Conservation (phyloP, 768 basidiomycete species). For the Mycena filopes region DNA sequence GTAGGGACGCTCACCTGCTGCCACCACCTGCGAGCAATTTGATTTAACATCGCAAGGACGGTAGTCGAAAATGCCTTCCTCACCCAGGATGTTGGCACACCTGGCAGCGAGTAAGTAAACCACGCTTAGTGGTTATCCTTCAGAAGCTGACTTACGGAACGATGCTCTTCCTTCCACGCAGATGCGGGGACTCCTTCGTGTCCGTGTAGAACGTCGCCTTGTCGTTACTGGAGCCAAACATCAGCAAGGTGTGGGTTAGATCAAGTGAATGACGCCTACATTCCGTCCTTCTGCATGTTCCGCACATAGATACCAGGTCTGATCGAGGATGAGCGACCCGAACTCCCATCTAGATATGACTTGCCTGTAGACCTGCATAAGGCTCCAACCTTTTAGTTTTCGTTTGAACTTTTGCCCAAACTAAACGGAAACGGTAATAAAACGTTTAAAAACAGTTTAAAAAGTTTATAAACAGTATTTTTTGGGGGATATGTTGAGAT, state of each 20-base stretch:
- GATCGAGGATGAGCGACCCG: neutral
- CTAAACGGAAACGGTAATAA: too few relatives aligned
- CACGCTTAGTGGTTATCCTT: neutral
- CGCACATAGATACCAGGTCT: constrained; percentile 75
- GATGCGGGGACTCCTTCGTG: constrained; percentile 62
- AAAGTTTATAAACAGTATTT: too few relatives aligned
- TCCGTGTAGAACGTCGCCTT: constrained; percentile 81
- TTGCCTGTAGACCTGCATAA: constrained; percentile 60
- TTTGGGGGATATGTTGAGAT: too few relatives aligned
- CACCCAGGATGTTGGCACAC: constrained; percentile 73
- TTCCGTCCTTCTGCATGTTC: constrained; percentile 78
- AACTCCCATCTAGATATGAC: neutral
- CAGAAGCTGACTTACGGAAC: constrained; percentile 63
- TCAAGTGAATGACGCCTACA: constrained; percentile 53
- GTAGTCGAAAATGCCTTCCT: constrained; percentile 9
- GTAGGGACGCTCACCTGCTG: constrained; percentile 53
- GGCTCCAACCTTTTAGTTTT: too few relatives aligned
- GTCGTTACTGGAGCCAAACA: constrained; percentile 61
- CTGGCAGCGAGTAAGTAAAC: constrained; percentile 46
- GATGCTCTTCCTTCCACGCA: constrained; percentile 73
- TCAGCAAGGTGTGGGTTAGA: neutral
- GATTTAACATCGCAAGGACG: neutral
- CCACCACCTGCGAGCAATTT: constrained; percentile 55
- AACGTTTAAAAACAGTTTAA: too few relatives aligned
- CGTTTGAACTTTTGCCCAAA: too few relatives aligned